These are phyloP conservation scores for Bipolaris zeicola DNA, from an alignment of 2,329 filamentous ascomycete species.

Conservation along the genomic window DNA sequence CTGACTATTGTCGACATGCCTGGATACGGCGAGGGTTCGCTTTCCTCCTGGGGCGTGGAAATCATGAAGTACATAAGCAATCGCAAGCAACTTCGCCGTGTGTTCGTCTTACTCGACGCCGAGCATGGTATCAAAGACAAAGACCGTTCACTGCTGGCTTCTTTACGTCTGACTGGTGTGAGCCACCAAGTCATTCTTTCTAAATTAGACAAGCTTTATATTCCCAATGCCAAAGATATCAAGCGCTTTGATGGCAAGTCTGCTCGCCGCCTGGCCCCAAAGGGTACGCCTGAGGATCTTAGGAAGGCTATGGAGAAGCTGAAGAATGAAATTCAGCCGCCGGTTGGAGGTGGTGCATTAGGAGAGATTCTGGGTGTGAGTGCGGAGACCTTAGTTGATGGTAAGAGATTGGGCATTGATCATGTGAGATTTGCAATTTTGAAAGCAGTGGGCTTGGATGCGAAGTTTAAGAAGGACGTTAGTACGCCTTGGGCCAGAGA, in stretches of 20 bases:
- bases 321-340: conserved; percentile 44
- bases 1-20: conserved; percentile 73
- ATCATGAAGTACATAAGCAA: conserved; percentile 70
- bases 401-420: conserved; percentile 63
- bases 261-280: conserved; percentile 20
- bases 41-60: conserved; percentile 67
- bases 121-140: conserved; percentile 66
- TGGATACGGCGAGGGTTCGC: conserved; percentile 69
- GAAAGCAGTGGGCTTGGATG: conserved; percentile 53
- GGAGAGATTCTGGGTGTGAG: conserved; percentile 67
- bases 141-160: conserved; percentile 62
- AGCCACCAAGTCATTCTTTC: conserved; percentile 69
- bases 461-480: conserved; percentile 3
- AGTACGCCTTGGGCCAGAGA: neutral
- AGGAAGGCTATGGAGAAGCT: conserved; percentile 47
- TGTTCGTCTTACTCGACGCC: conserved; percentile 69
- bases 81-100: conserved; percentile 66
- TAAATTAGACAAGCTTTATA: conserved; percentile 61
- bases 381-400: conserved; percentile 55
- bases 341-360: conserved; percentile 48
- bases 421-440: conserved; percentile 68
- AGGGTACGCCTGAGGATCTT: conserved; percentile 52
- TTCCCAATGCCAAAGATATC: conserved; percentile 29
- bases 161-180: conserved; percentile 62
- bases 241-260: conserved; percentile 21